These are phyloP conservation scores for Salicornia ramosissima DNA, from an alignment of 148 eudicot genomes.

Conservation along the genomic window DNA sequence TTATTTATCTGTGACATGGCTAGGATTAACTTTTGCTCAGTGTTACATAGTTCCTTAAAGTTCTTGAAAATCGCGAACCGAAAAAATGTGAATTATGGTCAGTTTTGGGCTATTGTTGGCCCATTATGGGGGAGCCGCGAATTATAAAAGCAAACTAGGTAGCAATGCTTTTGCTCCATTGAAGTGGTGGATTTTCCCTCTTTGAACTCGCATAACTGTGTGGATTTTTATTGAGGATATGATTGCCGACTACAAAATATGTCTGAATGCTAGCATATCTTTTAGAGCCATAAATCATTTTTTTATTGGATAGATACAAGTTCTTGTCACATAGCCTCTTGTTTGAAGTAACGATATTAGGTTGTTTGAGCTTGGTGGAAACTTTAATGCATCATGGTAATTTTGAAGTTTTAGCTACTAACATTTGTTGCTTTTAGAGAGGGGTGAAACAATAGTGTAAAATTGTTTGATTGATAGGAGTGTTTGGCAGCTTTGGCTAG, in stretches of 20 bases:
- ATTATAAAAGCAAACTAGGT: no score
- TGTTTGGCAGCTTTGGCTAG: background rate
- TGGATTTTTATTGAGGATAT: background rate
- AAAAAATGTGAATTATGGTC: no score
- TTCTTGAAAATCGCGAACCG: no score
- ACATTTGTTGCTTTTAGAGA: background rate
- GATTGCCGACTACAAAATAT: background rate
- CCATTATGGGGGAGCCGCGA: no score
- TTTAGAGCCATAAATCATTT: background rate
- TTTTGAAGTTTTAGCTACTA: background rate
- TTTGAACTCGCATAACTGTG: background rate
- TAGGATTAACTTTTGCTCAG: background rate
- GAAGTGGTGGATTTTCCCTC: background rate
- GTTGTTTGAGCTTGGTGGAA: background rate
- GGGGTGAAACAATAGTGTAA: no score
- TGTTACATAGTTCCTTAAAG: no score
- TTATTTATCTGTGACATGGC: background rate
- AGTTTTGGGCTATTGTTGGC: no score
- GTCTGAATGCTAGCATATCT: no score
- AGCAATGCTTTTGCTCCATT: no score
- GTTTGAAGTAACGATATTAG: background rate
- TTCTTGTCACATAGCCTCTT: background rate
- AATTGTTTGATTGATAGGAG: background rate
- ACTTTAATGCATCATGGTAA: background rate
- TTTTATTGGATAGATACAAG: background rate